These are phyloP conservation scores for Chaetothyriales sp. DNA, from an alignment of 2,329 filamentous ascomycete species.

Conservation along the genomic window DNA sequence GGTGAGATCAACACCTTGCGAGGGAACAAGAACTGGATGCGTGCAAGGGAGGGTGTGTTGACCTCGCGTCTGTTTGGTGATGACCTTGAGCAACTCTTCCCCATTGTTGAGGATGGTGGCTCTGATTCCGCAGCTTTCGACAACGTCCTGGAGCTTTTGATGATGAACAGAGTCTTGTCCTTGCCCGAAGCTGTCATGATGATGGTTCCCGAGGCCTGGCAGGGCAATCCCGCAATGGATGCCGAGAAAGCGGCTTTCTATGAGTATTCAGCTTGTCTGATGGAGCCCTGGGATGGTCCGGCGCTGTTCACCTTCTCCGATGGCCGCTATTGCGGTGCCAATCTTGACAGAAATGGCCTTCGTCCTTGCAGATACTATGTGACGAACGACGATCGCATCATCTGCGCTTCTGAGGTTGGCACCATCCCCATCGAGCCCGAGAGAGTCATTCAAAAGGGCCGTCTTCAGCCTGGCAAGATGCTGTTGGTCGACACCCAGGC, in stretches of 20 bases:
- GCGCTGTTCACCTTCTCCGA: conserved; percentile 95
- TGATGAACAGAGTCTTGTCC: conserved; percentile 89
- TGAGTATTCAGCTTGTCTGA: conserved; percentile 95
- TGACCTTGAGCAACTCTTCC: conserved; percentile 78
- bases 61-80: conserved; percentile 85
- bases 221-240: conserved; percentile 83
- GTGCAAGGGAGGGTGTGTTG: conserved; percentile 86
- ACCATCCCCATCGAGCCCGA: conserved; percentile 86
- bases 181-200: conserved; percentile 94
- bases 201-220: conserved; percentile 97
- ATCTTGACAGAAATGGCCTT: conserved; percentile 87
- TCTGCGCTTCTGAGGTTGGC: conserved; percentile 92
- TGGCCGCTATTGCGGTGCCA: conserved; percentile 90
- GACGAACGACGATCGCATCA: conserved; percentile 89
- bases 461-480: conserved; percentile 90
- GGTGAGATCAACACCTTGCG: conserved; percentile 96
- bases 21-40: conserved; percentile 99
- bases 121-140: conserved; percentile 96
- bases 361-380: conserved; percentile 95
- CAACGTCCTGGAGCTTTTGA: conserved; percentile 84
- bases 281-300: conserved; percentile 97
- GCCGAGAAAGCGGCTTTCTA: conserved; percentile 94
- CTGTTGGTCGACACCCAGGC: conserved; percentile 81
- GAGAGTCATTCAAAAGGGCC: conserved; percentile 78
- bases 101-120: conserved; percentile 89